Base-by-base conservation (phyloP, 164 flowering plant species). In the Umbellularia californica region DNA sequence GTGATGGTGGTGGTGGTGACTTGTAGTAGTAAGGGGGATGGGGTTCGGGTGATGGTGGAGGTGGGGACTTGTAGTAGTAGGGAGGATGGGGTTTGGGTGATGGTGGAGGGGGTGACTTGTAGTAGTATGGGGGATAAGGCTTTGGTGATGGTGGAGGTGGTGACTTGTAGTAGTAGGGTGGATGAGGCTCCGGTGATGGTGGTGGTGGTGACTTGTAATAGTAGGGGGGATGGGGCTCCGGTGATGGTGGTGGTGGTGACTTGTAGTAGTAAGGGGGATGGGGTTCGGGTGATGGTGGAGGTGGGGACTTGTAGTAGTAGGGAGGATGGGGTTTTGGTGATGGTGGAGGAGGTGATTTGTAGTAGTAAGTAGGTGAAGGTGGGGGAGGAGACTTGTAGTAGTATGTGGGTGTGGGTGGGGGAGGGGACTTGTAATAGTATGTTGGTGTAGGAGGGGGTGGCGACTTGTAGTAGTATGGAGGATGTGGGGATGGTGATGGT, bases 341-440 rank as follows among this genome's bases (percentile, higher is more conserved):
- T 1, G 84, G 82, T 1, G 88, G 84, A 1, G 87, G 87, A 2
- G 87, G 87, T 25, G 83, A 77, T 35, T 76, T 76, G 71, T 83
- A 83, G 75, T 77, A 62, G 65, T 85, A 83, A 0, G 84, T 0
- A 17, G 84, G 75, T 24, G 66, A 22, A 0, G 82, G 81, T n/a
- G 84, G 76, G 11, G 60, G 64, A 0, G 72, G 82, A 7, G 82
- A 80, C 19, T 74, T 81, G 22, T 81, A 82, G 77, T 80, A 7
- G 81, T 80, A 70, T 27, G 69, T 72, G 15, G 84, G 77, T 3
- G 81, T 70, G 3, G 74, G 74, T 0, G 87, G 87, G n/a, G 89
- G 89, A 33, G 88, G 87, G 5, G 89, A 81, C 9, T 58, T 74
- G 79, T 77, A 74, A n/a, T 80, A 77, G 68, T 68, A 68, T 35